Conservation (phyloP, 345 rosid genomes). For the Aegle marmelos region DNA sequence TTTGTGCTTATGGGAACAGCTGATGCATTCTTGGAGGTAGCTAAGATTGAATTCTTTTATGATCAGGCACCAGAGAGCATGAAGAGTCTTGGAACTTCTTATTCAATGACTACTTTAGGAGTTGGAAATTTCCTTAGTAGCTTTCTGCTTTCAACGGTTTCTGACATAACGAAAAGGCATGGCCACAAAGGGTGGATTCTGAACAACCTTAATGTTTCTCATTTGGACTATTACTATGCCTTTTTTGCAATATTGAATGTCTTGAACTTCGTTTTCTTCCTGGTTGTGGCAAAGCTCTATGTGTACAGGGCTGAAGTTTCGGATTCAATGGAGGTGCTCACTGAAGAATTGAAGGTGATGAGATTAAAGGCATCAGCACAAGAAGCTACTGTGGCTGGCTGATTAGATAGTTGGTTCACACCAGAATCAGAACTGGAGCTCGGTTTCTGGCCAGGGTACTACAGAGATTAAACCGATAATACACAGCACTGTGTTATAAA, state of each 20-base stretch:
- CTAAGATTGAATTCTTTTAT: slow-evolving; percentile 83
- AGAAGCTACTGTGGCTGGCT: slow-evolving; percentile 12
- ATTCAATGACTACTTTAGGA: slow-evolving; percentile 48
- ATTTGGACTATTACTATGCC: slow-evolving; percentile 67
- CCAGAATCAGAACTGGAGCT: neutral
- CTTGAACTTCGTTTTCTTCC: slow-evolving; percentile 58
- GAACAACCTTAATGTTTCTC: slow-evolving; percentile 72
- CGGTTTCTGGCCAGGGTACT: neutral
- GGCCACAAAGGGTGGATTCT: slow-evolving; percentile 71
- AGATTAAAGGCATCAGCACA: slow-evolving; percentile 13
- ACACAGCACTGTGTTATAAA: neutral
- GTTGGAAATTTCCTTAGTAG: slow-evolving; percentile 75
- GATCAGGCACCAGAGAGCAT: slow-evolving; percentile 91
- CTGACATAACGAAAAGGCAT: slow-evolving; percentile 41
- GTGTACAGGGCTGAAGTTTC: slow-evolving; percentile 71
- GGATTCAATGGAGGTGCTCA: slow-evolving; percentile 46
- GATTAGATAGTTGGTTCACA: neutral
- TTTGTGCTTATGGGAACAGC: slow-evolving; percentile 78
- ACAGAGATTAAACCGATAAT: neutral
- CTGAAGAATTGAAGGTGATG: slow-evolving; percentile 43
- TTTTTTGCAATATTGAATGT: slow-evolving; percentile 58
- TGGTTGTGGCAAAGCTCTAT: slow-evolving; percentile 50
- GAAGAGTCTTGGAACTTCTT: slow-evolving; percentile 93
- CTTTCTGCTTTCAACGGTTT: slow-evolving; percentile 57
- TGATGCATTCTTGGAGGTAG: slow-evolving; percentile 71